Evolutionary conservation across 495 filamentous ascomycete genomes (phyloP), one percentile per base, ranked within the genome.

Genomic region (Achaetomiella virescens): DNA sequence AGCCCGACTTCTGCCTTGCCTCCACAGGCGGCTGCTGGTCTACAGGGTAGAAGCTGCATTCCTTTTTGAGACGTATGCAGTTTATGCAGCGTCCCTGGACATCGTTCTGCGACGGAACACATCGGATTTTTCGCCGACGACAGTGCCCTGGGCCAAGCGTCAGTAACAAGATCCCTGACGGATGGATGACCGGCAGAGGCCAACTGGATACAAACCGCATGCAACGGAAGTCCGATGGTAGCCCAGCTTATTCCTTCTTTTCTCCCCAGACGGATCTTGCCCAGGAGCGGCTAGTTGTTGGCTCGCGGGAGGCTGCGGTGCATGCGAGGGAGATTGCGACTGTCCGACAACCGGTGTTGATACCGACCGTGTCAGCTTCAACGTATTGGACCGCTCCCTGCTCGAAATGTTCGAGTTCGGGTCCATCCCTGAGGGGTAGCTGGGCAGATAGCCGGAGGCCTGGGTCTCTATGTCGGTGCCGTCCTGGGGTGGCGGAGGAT

Each of bases 161-260:
- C 33, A 68, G 63, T 48, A 38, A 9, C 25, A 51, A 57, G 1
- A 8, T 20, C 17, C 1, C 18, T 25, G 44, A 6, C 12, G 18
- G 40, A 43, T 9, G 35, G 42, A 56, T 22, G 35, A 15, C 24
- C 10, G 27, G 20, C 35, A 29, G 21, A 17, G 35, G 50, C 35
- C 43, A 45, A 48, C 45, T 45, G 54, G 57, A 48, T 35, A 84
- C 91, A 84, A 80, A 98, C 93, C 88, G 79, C 93, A 98, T 61
- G 93, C 93, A 69, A 97, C 90, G 53, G 93, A 95, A 35, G 91
- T 97, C 55, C 93, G 85, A 77, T 97, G 92, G 70, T 98, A 98
- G 29, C 93, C 93, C 50, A 98, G 78, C 72, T 95, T 97, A 70
- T 97, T 98, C 62, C 93, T 86, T 70, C 88, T 87, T 74, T 93